Evolutionary conservation across 176 grass and related monocot genomes (phyloP), one percentile per base, ranked within the genome.

Genomic region (Raddia guianensis): DNA sequence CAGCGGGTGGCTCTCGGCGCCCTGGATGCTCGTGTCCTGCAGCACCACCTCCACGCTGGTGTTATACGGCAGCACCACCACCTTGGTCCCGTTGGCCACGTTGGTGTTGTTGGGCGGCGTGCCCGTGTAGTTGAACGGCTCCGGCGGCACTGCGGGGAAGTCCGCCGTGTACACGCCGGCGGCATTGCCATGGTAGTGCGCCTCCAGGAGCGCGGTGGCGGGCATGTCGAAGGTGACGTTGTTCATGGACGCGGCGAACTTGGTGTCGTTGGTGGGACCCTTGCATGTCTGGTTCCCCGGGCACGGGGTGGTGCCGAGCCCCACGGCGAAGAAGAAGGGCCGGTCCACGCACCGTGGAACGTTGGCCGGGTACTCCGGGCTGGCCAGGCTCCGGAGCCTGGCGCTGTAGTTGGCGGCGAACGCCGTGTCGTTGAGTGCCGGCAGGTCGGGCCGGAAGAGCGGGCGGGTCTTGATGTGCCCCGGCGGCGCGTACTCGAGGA

Each of bases 51-150:
- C 88, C 15, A 97, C 91, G 37, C 94, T 97, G 1, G 91, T 61
- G 63, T 93, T 93, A 34, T 80, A 97, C 7, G 43, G 8, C n/a
- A 93, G 16, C 86, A 68, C 88, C 35, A 86, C 88, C 73, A 82
- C 91, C 83, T 84, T 91, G 12, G 91, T 97, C 6, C 91, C 94
- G 68, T 85, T 84, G 8, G 80, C 35, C 11, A 93, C 88, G 5
- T 93, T 76, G 11, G 94, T 89, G 80, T 97, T 93, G 83, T 97
- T 97, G 3, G 94, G 94, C 12, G 94, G 77, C 33, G 88, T 87
- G 55, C 94, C 94, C 7, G 94, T 97, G 83, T 91, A 97, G 83
- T 97, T 97, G 76, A 93, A 97, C 50, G 86, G 86, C 16, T 79
- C 48, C 5, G 21, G 53, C 42, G 94, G 94, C 8, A 49, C 1